A percentile compares a stretch with the other conserved stretches of the same genome.
Conservation (phyloP, 2,329 filamentous ascomycete genomes). For the Colletotrichum sp. region DNA sequence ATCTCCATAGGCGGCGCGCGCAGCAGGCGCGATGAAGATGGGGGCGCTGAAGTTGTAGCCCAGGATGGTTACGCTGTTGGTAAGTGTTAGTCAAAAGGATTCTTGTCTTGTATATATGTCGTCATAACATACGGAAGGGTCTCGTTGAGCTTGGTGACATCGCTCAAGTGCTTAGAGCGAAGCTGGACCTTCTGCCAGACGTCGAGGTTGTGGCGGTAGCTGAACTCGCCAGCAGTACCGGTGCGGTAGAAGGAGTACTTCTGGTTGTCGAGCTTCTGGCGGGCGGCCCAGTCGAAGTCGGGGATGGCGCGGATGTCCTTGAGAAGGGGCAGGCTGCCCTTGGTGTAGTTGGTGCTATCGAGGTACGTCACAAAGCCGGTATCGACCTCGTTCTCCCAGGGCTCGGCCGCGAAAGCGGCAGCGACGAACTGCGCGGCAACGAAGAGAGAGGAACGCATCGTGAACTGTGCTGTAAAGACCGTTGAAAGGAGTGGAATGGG, state of each 20-base stretch:
- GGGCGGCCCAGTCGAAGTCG: conserved; percentile 56
- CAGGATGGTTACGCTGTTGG: conserved; percentile 42
- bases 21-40: conserved; percentile 54
- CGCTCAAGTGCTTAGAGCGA: conserved; percentile 43
- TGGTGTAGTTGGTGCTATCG: conserved; percentile 32
- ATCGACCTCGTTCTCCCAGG: conserved; percentile 39
- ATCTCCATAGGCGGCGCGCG: conserved; percentile 47
- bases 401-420: conserved; percentile 31
- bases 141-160: conserved; percentile 40
- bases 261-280: conserved; percentile 43
- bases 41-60: conserved; percentile 53
- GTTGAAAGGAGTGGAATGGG: background rate
- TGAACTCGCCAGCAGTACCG: conserved; percentile 54
- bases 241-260: conserved; percentile 55
- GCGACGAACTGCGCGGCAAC: conserved; percentile 24
- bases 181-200: conserved; percentile 50
- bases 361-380: conserved; percentile 36
- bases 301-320: conserved; percentile 47
- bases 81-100: background rate
- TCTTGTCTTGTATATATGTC: background rate
- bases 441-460: conserved; percentile 6
- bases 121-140: conserved; percentile 30
- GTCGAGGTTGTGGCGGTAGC: conserved; percentile 56
- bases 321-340: conserved; percentile 40
- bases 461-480: background rate